Conservation (phyloP, 768 basidiomycete species). For the Mycena galericulata region DNA sequence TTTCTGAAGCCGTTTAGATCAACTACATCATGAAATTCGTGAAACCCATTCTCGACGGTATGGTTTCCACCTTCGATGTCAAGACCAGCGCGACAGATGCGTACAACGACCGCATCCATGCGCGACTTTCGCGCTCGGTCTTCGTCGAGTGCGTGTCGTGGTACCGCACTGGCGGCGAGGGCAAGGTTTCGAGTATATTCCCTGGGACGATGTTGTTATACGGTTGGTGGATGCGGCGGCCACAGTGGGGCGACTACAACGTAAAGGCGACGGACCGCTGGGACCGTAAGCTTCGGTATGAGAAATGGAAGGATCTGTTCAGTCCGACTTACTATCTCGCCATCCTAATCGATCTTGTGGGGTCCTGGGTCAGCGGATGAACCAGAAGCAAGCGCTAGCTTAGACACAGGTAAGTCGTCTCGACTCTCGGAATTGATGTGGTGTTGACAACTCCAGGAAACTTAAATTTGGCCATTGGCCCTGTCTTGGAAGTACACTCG, state of each 20-base stretch:
- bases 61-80: constrained; percentile 52
- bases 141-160: constrained; percentile 51
- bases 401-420: neutral
- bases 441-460: neutral
- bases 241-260: constrained; percentile 57
- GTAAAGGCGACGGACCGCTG: constrained; percentile 19
- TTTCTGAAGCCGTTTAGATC: constrained; percentile 42
- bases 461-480: too few species aligned
- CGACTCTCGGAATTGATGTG: neutral
- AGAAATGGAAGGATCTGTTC: neutral
- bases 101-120: constrained; percentile 56
- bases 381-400: neutral
- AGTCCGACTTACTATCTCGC: constrained; percentile 11
- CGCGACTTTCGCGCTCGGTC: constrained; percentile 47
- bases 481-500: too few species aligned
- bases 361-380: constrained; percentile 3
- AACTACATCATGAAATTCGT: constrained; percentile 56
- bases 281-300: constrained; percentile 1
- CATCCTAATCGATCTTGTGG: neutral
- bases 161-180: constrained; percentile 47
- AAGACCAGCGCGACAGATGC: constrained; percentile 46
- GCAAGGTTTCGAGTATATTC: constrained; percentile 61
- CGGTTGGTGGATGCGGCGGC: constrained; percentile 63
- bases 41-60: constrained; percentile 51
- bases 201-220: constrained; percentile 64